Evolutionary conservation across 2,329 filamentous ascomycete species (phyloP).

Genomic region (Cryoendolithus antarcticus): DNA sequence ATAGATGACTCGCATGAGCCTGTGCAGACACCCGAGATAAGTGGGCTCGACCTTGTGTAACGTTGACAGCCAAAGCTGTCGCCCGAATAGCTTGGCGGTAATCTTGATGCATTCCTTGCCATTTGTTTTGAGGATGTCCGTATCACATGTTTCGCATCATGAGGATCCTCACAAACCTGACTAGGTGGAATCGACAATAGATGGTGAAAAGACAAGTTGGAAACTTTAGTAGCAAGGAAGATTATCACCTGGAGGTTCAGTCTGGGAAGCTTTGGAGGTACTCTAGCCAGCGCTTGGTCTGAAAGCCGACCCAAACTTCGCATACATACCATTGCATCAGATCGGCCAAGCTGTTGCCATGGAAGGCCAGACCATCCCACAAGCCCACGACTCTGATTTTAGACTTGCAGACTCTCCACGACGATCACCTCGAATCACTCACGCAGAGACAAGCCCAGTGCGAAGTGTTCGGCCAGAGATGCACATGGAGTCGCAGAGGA

Average conservation of each 20-base stretch:
- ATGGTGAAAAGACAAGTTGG: too few relatives aligned
- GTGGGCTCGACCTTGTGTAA: constrained; percentile 1
- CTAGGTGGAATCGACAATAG: too few relatives aligned
- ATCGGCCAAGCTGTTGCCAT: neutral
- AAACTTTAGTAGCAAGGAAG: too few relatives aligned
- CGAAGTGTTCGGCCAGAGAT: constrained; percentile 24
- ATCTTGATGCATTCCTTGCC: constrained; percentile 13
- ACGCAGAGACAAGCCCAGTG: constrained; percentile 20
- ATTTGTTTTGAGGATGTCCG: constrained; percentile 5
- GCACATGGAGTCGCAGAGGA: constrained; percentile 18
- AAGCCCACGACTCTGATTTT: constrained; percentile 6
- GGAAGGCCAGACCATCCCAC: too few relatives aligned
- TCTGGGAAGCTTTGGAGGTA: too few relatives aligned
- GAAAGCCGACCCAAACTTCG: too few relatives aligned
- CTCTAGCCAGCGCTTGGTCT: too few relatives aligned
- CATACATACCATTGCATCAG: neutral
- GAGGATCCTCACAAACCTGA: neutral
- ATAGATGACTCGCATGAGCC: neutral
- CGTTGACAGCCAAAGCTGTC: constrained; percentile 2
- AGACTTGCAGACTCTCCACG: constrained; percentile 22
- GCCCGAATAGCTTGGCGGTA: constrained; percentile 5
- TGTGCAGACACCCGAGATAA: too few relatives aligned
- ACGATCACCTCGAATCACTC: constrained; percentile 22
- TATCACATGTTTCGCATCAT: neutral
- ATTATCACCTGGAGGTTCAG: too few relatives aligned